Base-by-base conservation (phyloP, 1,139 yeast genomes). In the Debaryomyces sp. region DNA sequence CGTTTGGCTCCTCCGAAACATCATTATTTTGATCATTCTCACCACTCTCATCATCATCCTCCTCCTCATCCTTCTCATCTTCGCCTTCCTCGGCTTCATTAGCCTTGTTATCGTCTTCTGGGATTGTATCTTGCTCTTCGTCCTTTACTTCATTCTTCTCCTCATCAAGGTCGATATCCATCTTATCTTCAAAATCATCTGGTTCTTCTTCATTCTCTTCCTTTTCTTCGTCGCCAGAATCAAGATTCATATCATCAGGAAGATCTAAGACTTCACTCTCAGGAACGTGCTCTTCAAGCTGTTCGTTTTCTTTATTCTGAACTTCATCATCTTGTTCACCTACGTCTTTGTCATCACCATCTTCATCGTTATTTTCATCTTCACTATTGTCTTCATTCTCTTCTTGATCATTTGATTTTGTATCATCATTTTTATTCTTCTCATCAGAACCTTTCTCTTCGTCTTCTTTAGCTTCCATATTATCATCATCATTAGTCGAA, bases 191-290 rank as follows among this genome's bases (percentile, higher is more conserved):
- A 9, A 50, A 44, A 1, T 51, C 52, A 3, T 54, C 57, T 12
- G 50, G 54, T 9, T 56, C 55, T 17, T 60, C 61, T 34, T 65
- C 61, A 23, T 53, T 22, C 2, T 68, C 75, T 1, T 75, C 81
- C 12, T 74, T 80, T 2, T 75, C 81, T n/a, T 83, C 89, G 22
- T 80, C 84, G 37, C 77, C 88, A 13, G 83, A 83, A 62, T 89
- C 96, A 39, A 89, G 74, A 54, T 89, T 82, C 75, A 92, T 81
- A 55, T 91, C 96, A 37, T 92, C 98, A 0, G 96, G 96, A 35
- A 90, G 73, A 34, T 89, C 95, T 57, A 90, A 71, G 4, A 89
- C 84, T 51, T 90, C 97, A 13, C 85, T 79, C 63, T 90, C 96
- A 7, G 90, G 94, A 43, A 87, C 90, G 55, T 81, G 72, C 12